Conservation (phyloP, 176 grass and related monocot species). For the Cymbopogon citratus region DNA sequence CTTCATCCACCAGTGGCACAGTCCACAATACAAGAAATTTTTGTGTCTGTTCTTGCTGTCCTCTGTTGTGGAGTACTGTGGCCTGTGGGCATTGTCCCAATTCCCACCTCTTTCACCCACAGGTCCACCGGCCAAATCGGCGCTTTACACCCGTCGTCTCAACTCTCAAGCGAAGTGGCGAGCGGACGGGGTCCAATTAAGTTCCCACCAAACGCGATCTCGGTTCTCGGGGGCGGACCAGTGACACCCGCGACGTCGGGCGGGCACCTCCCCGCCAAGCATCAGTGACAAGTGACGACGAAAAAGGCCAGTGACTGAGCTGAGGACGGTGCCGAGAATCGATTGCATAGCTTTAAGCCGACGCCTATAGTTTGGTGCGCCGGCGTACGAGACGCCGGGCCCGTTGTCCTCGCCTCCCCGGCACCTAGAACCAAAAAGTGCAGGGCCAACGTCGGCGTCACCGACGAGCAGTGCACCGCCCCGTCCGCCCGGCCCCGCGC, state of each 20-base stretch:
- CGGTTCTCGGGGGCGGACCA: neutral
- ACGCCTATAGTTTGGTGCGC: slow-evolving; percentile 1
- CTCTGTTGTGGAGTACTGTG: no score
- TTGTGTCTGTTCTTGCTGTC: no score
- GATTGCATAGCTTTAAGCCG: neutral
- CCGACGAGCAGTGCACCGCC: slow-evolving; percentile 20
- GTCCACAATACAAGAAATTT: no score
- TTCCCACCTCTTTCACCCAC: no score
- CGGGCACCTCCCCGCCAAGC: neutral
- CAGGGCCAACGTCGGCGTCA: neutral
- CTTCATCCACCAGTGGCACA: no score
- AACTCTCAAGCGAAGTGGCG: neutral
- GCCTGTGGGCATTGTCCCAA: no score
- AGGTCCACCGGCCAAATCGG: neutral
- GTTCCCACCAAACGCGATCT: neutral
- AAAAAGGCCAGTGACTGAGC: neutral
- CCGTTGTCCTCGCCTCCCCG: neutral
- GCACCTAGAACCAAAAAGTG: neutral
- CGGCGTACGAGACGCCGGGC: neutral
- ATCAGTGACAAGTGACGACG: neutral
- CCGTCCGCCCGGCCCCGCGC: neutral
- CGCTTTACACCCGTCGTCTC: neutral
- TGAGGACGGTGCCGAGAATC: neutral
- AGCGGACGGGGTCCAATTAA: neutral
- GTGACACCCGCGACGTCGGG: slow-evolving; percentile 1